Evolutionary conservation across 306 rosid species (phyloP).

Genomic region (Gastrolobium bilobum): DNA sequence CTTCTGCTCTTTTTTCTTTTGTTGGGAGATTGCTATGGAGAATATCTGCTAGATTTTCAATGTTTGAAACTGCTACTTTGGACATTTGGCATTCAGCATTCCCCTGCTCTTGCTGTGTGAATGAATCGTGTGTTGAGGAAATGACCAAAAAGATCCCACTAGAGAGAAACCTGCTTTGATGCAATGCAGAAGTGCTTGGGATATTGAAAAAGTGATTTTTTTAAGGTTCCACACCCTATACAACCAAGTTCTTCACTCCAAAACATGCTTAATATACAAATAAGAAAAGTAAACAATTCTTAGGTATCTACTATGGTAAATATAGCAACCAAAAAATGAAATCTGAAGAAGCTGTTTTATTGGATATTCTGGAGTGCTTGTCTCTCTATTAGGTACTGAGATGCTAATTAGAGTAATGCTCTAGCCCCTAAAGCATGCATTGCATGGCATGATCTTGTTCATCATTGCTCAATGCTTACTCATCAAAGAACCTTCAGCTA

Average conservation of each 20-base stretch:
- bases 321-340: conserved; percentile 20
- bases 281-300: neutral
- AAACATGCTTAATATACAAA: conserved; percentile 41
- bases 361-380: neutral
- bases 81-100: neutral
- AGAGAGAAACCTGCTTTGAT: conserved; percentile 34
- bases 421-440: conserved; percentile 42
- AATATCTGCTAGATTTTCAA: conserved; percentile 10
- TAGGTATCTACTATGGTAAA: conserved; percentile 1
- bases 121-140: neutral
- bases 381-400: neutral
- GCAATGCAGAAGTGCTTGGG: conserved; percentile 9
- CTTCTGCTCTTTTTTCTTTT: neutral
- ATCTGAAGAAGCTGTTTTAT: conserved; percentile 3
- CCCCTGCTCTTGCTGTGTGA: conserved; percentile 18
- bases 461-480: conserved; percentile 23
- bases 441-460: conserved; percentile 43
- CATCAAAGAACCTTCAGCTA: conserved; percentile 20
- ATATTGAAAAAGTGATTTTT: conserved; percentile 2
- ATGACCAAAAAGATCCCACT: neutral
- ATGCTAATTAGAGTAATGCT: conserved; percentile 9
- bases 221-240: conserved; percentile 31
- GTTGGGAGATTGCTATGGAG: neutral
- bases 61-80: conserved; percentile 38
- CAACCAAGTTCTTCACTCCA: conserved; percentile 40